phyloP scores from a whole-genome alignment of 371 early-diverging fungal species.

The Apophysomyces variabilis region DNA sequence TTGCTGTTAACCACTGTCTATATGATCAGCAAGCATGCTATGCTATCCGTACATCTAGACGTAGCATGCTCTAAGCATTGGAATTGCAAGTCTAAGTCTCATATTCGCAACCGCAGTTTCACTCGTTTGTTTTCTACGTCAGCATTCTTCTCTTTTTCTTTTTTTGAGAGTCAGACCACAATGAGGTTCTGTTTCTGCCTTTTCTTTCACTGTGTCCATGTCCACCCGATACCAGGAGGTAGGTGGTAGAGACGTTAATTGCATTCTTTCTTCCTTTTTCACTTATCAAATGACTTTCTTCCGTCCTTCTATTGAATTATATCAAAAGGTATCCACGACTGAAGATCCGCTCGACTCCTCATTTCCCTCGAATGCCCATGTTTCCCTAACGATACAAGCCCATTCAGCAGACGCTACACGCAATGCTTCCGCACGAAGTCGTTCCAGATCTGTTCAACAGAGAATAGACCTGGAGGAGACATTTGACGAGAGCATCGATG shows the following conservation, averaged over 20 bases:
- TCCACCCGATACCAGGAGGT: slow-evolving; percentile 7
- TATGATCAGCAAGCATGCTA: too few species aligned
- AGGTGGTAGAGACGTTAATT: not conserved
- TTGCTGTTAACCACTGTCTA: too few species aligned
- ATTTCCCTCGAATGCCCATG: not conserved
- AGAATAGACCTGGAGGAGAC: slow-evolving; percentile 30
- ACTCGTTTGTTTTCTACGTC: too few species aligned
- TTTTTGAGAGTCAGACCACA: not conserved
- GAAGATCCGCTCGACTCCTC: slow-evolving; percentile 6
- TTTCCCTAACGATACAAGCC: not conserved
- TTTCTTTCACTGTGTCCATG: not conserved
- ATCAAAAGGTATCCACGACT: not conserved
- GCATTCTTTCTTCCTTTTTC: not conserved
- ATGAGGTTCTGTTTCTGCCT: not conserved
- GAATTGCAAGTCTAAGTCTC: too few species aligned
- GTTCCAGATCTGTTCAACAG: slow-evolving; percentile 13
- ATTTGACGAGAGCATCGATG: slow-evolving; percentile 29
- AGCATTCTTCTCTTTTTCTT: not conserved
- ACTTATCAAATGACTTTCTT: not conserved
- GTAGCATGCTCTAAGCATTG: too few species aligned
- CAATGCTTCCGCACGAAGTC: not conserved
- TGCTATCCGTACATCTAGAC: too few species aligned
- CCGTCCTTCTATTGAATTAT: not conserved
- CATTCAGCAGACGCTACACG: not conserved
- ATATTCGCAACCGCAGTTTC: too few species aligned